Evolutionary conservation across 2,329 filamentous ascomycete species (phyloP), one percentile per base, ranked within the genome.

Genomic region (Exophiala dermatitidis): DNA sequence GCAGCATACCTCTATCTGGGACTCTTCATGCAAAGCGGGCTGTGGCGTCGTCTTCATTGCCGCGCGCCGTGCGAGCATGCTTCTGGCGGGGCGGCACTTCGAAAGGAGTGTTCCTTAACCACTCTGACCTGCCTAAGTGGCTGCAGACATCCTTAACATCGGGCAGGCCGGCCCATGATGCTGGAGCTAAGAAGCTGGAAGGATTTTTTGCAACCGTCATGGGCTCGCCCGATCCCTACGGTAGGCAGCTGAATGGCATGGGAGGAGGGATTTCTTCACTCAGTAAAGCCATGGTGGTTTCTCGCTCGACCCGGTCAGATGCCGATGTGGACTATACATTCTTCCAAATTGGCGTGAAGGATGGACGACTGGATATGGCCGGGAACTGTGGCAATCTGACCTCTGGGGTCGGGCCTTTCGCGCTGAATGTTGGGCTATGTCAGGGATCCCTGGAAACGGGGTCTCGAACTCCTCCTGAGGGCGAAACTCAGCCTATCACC

Each of bases 341-440:
- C 64, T 79, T 84, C 1, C 81, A 83, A 37, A 72, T 88, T 4
- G 84, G 84, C 2, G 77, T 88, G 50, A 77, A 77, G 48, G 76
- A 83, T 60, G 71, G 72, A 3, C 69, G 72, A 32, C 74, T 89
- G 2, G 85, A 88, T 62, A 77, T 80, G 62, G 80, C 82, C 0
- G 81, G 84, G 28, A 89, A 88, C 62, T 88, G 85, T 64, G 85
- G 85, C n/a, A 88, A 88, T 65, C 85, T 89, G 82, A 80, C 75
- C 4, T 76, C 78, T 38, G 77, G 81, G 0, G 77, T 88, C 43
- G 86, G 84, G 0, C 84, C 85, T 0, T 83, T 80, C 63, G 81
- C 81, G 4, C 29, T 62, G 31, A 52, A 58, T 34, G 40, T 43
- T 6, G 55, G 50, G 4, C 10, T 60, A n/a, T 50, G 33, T 44